Evolutionary conservation across 495 filamentous ascomycete species (phyloP), one percentile per base, ranked within the genome.

Genomic region (Penicillium simplicissimum): DNA sequence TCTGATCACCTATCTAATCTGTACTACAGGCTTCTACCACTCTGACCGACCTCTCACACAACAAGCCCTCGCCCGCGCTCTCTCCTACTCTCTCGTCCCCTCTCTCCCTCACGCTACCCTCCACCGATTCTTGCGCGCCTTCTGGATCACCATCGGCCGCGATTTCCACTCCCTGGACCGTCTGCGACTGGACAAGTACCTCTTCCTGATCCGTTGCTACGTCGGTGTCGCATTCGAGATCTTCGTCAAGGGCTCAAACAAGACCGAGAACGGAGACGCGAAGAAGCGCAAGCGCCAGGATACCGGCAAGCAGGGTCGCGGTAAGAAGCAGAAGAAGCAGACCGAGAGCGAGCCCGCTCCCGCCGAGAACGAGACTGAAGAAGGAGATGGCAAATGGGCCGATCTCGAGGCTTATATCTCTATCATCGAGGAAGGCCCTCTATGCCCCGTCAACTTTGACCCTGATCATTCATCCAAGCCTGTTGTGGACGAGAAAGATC

Each of bases 131-230:
- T 77, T 92, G 57, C 76, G 82, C 67, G 91, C 88, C 25, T 98
- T 97, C 81, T 99, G 93, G 92, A 85, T 85, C 55, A 97, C 90
- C 49, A 90, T 98, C 78, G 82, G 86, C 43, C 79, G 87, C 47
- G 90, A 97, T 71, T 98, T 90, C 88, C 82, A 81, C 35, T 79
- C 84, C 21, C 90, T 99, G 60, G 96, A 97, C 73, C 87, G 88
- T 25, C 72, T 96, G 59, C 87, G 94, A 38, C 87, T 97, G 81
- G 91, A 98, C 71, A 98, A 98, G 77, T 98, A 94, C 71, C 80
- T 99, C 52, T 81, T 90, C 65, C 81, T 99, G 25, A 87, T 96
- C 55, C 86, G 95, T 51, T 82, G 85, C 57, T 90, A 92, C 59
- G 74, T 98, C 13, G 82, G 82, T 14, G 84, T 88, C 11, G 82